phyloP scores from a whole-genome alignment of 331 rosid species.

The Erythrophleum ivorense region DNA sequence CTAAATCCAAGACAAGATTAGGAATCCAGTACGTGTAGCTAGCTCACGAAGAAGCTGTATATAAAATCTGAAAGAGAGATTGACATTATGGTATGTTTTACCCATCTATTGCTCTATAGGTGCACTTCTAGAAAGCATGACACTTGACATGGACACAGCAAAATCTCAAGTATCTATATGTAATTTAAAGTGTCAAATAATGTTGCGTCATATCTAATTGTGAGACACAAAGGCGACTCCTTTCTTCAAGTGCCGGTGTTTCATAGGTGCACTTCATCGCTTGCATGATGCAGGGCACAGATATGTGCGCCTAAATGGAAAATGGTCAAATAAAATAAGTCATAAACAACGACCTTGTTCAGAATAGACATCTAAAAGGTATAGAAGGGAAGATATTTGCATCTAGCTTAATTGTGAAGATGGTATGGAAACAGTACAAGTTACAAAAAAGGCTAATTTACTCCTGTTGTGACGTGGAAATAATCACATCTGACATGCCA shows the following conservation, averaged over 20 bases:
- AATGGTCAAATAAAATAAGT: neutral
- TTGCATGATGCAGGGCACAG: neutral
- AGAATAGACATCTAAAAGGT: neutral
- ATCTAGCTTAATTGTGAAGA: slow-evolving; percentile 1
- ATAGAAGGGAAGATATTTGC: neutral
- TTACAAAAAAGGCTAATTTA: neutral
- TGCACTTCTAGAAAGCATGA: neutral
- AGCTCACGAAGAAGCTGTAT: neutral
- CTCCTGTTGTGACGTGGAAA: neutral
- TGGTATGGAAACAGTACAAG: neutral
- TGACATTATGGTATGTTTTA: neutral
- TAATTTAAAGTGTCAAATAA: neutral
- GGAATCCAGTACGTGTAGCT: neutral
- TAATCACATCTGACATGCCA: slow-evolving; percentile 11
- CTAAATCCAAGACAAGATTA: neutral
- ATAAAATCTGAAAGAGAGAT: neutral
- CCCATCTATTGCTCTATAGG: neutral
- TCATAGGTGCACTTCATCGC: neutral
- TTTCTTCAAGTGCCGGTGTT: neutral
- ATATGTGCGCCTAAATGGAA: neutral
- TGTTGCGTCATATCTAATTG: neutral
- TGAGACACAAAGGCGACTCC: neutral
- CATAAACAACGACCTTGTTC: neutral
- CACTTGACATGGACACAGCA: neutral
- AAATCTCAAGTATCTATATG: neutral